Evolutionary conservation across 148 eudicot genomes (phyloP), one percentile per base, ranked within the genome.

Genomic region (Polygonum maritimum): DNA sequence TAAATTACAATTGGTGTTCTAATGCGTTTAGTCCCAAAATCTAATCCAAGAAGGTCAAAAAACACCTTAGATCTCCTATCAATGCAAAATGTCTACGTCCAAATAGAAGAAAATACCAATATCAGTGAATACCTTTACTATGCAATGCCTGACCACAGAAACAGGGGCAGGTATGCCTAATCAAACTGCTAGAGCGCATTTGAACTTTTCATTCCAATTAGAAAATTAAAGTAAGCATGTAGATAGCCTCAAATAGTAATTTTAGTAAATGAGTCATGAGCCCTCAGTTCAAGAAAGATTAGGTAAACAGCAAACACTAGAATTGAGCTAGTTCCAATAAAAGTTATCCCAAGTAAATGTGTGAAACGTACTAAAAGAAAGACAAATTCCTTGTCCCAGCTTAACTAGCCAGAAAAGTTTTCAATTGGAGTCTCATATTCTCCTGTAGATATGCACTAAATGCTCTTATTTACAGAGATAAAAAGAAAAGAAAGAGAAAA

Each of bases 311-410:
- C n/a, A 14, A 65, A 65, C 5, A 33, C 41, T 35, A 33, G 41
- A 65, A 65, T 36, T 65, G 19, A 65, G 70, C 41, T 65, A 65
- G 70, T 35, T 35, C 40, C 35, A 65, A 65, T n/a, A 67, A 14
- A 67, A 14, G 44, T 36, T 13, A 67, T 33, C 69, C 14, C 40
- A 31, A 16, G 69, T 33, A 39, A 26, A 26, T 26, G 31, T 26
- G 31, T 26, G 31, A 63, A 63, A 13, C 14, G 40, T 63, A 7
- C 18, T 3, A 11, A 11, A 63, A 44, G 11, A 63, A 63, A 63
- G 39, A 18, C 16, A 33, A 63, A 63, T 31, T 13, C 36, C 69
- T 63, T 12, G 39, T 63, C 69, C 69, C 12, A 12, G 18, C 15
- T 7, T 13, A 31, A 12, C 40, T 31, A 63, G 69, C 39, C 63